Evolutionary conservation across 2,329 filamentous ascomycete species (phyloP).

Genomic region (Onygena corvina): DNA sequence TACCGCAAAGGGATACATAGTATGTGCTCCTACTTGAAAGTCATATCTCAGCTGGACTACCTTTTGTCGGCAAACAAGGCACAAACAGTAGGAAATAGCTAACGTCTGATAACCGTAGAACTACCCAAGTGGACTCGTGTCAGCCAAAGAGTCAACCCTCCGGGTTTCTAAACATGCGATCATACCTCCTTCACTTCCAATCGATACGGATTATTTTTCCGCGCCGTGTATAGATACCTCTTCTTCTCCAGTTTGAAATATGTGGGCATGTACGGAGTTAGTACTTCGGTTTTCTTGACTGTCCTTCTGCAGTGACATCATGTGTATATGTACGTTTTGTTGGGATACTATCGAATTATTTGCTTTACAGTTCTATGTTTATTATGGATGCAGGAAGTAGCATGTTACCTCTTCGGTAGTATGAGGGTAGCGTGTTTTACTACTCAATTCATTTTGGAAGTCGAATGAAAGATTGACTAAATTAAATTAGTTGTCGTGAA

Average conservation of each 20-base stretch:
- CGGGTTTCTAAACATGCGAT: constrained; percentile 58
- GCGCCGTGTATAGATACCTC: not conserved
- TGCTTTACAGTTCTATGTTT: not conserved
- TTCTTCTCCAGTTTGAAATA: not conserved
- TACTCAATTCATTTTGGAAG: not conserved
- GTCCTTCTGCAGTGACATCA: not conserved
- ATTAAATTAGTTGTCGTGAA: constrained; percentile 4
- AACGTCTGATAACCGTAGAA: constrained; percentile 39
- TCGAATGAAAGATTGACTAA: not conserved
- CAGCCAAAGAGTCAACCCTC: constrained; percentile 84
- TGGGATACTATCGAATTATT: not conserved
- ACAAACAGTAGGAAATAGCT: too few relatives aligned
- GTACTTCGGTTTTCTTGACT: not conserved
- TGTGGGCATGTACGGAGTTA: constrained; percentile 7
- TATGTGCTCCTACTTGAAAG: too few relatives aligned
- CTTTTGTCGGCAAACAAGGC: too few relatives aligned
- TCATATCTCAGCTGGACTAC: too few relatives aligned
- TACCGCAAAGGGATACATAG: constrained; percentile 97
- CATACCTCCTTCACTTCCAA: not conserved
- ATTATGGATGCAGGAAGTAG: not conserved
- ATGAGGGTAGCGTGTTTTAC: not conserved
- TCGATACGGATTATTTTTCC: not conserved
- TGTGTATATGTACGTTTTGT: not conserved
- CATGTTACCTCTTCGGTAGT: not conserved
- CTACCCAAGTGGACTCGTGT: constrained; percentile 90